Conservation (phyloP, 768 basidiomycete genomes). For the Pleurotus eryngii region DNA sequence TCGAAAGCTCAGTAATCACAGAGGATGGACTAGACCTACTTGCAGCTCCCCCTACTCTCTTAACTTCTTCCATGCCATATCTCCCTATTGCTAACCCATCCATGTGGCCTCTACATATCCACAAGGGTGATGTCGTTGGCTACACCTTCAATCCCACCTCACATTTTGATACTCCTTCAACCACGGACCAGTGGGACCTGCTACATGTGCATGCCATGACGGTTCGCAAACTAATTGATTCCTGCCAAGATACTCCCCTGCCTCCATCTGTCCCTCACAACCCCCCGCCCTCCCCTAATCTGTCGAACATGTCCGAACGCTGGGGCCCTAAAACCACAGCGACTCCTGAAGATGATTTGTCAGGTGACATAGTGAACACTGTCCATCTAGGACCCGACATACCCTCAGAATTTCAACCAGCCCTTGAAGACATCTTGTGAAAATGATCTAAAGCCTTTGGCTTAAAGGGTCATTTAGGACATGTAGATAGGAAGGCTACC, state of each 20-base stretch:
- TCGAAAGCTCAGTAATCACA: constrained; percentile 12
- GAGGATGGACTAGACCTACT: constrained; percentile 2
- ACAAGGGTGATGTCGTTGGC: too few relatives aligned
- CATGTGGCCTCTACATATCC: too few relatives aligned
- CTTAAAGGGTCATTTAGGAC: constrained; percentile 27
- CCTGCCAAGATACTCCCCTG: too few relatives aligned
- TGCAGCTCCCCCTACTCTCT: too few relatives aligned
- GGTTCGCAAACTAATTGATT: too few relatives aligned
- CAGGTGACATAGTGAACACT: constrained; percentile 1
- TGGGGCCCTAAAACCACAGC: constrained; percentile 20
- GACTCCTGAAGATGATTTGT: constrained; percentile 12
- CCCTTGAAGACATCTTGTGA: constrained; percentile 14
- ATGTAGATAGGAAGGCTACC: constrained; percentile 18
- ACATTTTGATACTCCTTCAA: too few relatives aligned
- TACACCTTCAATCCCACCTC: too few relatives aligned
- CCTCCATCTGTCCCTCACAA: too few relatives aligned
- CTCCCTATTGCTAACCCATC: too few relatives aligned
- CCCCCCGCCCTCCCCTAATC: too few relatives aligned
- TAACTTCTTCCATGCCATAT: not conserved
- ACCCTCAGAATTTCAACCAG: not conserved
- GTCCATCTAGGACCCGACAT: constrained; percentile 18
- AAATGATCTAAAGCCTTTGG: constrained; percentile 23
- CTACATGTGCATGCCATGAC: too few relatives aligned
- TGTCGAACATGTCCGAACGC: not conserved
- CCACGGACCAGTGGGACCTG: too few relatives aligned